Evolutionary conservation across 108 stramenopile genomes (phyloP).

Genomic region (Nitzschia sp.): DNA sequence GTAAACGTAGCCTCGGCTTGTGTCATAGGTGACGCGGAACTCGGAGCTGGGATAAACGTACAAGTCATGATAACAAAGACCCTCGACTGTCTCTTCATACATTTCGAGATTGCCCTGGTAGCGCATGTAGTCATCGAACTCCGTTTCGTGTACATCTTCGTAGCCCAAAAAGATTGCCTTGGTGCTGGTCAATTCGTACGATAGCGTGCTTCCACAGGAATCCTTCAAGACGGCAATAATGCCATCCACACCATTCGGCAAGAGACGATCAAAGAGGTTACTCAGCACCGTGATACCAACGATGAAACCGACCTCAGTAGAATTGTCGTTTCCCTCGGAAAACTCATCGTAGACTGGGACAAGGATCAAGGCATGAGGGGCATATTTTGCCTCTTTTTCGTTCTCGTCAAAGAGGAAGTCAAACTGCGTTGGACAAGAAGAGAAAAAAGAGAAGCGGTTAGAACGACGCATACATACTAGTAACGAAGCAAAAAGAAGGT

Average conservation of each 20-base stretch:
- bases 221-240: constrained; percentile 46
- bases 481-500: neutral
- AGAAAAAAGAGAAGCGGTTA: neutral
- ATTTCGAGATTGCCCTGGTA: neutral
- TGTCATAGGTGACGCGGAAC: neutral
- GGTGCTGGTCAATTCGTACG: constrained; percentile 38
- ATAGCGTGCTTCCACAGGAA: constrained; percentile 36
- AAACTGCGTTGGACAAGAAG: neutral
- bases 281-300: constrained; percentile 2
- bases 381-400: neutral
- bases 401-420: constrained; percentile 6
- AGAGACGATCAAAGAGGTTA: constrained; percentile 22
- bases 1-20: constrained; percentile 18
- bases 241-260: constrained; percentile 50
- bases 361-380: neutral
- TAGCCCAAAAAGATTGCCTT: constrained; percentile 40
- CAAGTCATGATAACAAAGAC: neutral
- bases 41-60: constrained; percentile 17
- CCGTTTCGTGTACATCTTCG: constrained; percentile 48
- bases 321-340: neutral
- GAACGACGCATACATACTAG: neutral
- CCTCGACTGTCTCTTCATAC: neutral
- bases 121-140: constrained; percentile 13
- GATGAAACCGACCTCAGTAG: constrained; percentile 8
- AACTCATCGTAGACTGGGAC: constrained; percentile 1